phyloP scores from a whole-genome alignment of 345 rosid species.

The Sisymbrium altissimum region DNA sequence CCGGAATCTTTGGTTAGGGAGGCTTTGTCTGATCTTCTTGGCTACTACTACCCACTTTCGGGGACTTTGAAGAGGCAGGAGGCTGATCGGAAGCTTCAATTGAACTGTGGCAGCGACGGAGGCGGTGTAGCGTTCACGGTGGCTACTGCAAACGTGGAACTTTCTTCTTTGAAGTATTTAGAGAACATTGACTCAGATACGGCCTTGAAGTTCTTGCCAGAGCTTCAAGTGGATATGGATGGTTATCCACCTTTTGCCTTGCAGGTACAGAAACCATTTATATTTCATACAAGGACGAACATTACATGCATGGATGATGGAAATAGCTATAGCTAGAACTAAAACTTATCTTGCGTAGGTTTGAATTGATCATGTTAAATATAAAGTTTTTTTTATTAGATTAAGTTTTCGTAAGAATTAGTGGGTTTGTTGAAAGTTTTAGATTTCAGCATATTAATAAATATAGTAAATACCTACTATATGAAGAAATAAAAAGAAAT shows the following conservation, averaged over 20 bases:
- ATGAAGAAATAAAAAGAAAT: background rate
- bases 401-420: background rate
- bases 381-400: background rate
- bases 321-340: background rate
- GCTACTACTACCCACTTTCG: slow-evolving; percentile 50
- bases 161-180: slow-evolving; percentile 34
- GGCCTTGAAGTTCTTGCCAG: slow-evolving; percentile 31
- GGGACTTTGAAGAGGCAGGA: slow-evolving; percentile 43
- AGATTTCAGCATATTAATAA: background rate
- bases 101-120: slow-evolving; percentile 30
- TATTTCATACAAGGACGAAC: background rate
- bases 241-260: slow-evolving; percentile 40
- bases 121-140: slow-evolving; percentile 44
- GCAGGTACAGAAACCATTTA: slow-evolving; percentile 27
- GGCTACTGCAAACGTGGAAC: slow-evolving; percentile 37
- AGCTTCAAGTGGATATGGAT: background rate
- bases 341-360: background rate
- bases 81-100: slow-evolving; percentile 38
- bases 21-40: slow-evolving; percentile 47
- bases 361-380: background rate
- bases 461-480: background rate
- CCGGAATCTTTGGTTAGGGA: slow-evolving; percentile 32
- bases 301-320: background rate
- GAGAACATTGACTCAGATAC: slow-evolving; percentile 38
- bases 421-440: background rate